phyloP scores from a whole-genome alignment of 805 yeast species.

The Barnettozyma californica region DNA sequence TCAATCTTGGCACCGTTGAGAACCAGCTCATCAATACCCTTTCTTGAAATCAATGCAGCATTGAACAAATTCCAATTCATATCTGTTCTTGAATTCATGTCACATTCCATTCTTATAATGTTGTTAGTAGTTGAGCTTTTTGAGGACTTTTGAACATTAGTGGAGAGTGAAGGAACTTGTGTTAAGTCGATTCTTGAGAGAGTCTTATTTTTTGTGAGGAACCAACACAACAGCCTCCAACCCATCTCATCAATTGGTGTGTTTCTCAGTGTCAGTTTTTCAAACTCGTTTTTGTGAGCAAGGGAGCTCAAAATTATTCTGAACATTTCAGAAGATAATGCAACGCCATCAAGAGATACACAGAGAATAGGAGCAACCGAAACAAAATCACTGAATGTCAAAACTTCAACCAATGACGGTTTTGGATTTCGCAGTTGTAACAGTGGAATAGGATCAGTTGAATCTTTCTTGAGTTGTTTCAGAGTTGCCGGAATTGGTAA shows the following conservation, averaged over 20 bases:
- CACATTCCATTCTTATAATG: constrained; percentile 33
- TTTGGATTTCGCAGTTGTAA: constrained; percentile 76
- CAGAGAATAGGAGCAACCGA: constrained; percentile 80
- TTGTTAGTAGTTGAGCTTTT: constrained; percentile 27
- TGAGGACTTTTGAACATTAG: constrained; percentile 35
- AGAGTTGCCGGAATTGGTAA: constrained; percentile 87
- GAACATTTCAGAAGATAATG: constrained; percentile 69
- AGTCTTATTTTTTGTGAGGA: constrained; percentile 57
- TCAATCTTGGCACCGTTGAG: constrained; percentile 76
- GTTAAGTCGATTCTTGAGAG: constrained; percentile 62
- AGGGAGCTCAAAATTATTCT: constrained; percentile 62
- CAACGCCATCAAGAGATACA: constrained; percentile 75
- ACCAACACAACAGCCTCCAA: constrained; percentile 79
- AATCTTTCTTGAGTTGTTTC: constrained; percentile 69
- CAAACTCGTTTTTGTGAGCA: constrained; percentile 53
- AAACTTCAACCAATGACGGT: constrained; percentile 83
- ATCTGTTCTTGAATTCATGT: constrained; percentile 46
- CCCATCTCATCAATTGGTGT: constrained; percentile 71
- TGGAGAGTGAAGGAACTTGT: constrained; percentile 36
- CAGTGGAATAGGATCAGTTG: constrained; percentile 75
- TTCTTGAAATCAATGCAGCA: constrained; percentile 68
- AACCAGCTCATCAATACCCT: constrained; percentile 75
- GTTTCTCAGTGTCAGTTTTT: constrained; percentile 72
- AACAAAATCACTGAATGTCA: constrained; percentile 82
- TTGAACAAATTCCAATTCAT: constrained; percentile 81